Percentiles rank a stretch among this genome's conserved stretches.
phyloP scores from a whole-genome alignment of 2,329 filamentous ascomycete genomes.

The Zalaria sp. region DNA sequence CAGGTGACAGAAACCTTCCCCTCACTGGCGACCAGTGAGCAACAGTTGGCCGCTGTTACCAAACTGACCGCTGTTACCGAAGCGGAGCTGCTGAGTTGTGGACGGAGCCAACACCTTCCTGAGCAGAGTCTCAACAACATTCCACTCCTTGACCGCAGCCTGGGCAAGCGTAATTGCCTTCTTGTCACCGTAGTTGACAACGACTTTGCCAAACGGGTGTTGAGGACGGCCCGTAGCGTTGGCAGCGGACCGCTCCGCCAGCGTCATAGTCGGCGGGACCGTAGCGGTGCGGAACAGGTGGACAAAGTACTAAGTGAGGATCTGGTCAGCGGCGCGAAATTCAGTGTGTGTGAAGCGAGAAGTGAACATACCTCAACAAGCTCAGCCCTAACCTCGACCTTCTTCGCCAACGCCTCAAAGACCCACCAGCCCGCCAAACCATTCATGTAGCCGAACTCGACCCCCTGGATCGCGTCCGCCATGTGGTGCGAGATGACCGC shows the following conservation, averaged over 20 bases:
- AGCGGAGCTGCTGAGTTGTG: no score
- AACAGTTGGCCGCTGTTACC: no score
- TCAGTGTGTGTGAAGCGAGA: not conserved
- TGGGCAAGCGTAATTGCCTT: constrained; percentile 9
- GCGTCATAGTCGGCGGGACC: not conserved
- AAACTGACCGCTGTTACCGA: no score
- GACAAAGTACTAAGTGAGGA: constrained; percentile 10
- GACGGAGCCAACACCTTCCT: not conserved
- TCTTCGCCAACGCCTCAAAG: constrained; percentile 14
- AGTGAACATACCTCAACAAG: constrained; percentile 11
- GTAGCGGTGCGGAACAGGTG: constrained; percentile 11
- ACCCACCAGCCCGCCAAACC: constrained; percentile 12
- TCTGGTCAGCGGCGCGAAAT: constrained; percentile 1
- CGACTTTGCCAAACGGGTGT: constrained; percentile 14
- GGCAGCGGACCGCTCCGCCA: constrained; percentile 6
- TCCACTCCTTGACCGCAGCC: constrained; percentile 13
- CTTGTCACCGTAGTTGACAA: constrained; percentile 12
- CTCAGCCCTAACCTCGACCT: constrained; percentile 9
- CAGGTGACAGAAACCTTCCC: no score
- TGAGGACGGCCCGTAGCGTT: constrained; percentile 7
- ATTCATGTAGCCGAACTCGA: constrained; percentile 12
- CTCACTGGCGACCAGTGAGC: no score
- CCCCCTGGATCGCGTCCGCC: constrained; percentile 8
- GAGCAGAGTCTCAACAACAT: not conserved
- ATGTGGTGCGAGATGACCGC: constrained; percentile 9